Conservation (phyloP, 257 asterid genomes). For the Petrea volubilis region DNA sequence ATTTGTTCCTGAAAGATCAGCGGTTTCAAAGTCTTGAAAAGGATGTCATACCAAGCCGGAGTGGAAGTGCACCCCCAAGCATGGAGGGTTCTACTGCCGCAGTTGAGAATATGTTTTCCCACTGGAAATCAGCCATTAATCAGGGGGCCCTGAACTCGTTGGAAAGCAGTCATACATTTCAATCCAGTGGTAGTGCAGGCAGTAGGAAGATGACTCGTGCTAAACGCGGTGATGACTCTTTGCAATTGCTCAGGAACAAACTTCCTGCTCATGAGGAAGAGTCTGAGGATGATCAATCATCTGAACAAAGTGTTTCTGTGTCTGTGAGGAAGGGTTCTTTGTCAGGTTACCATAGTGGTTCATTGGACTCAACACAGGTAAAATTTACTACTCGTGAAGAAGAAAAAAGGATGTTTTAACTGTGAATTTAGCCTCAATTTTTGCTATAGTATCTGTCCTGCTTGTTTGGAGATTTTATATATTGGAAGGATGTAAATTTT, state of each 20-base stretch:
- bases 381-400: neutral
- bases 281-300: conserved; percentile 41
- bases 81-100: conserved; percentile 53
- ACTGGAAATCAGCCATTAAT: conserved; percentile 17
- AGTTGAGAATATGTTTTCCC: conserved; percentile 32
- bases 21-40: conserved; percentile 34
- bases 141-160: neutral
- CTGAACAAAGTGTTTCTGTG: conserved; percentile 28
- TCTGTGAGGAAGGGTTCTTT: conserved; percentile 27
- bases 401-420: neutral
- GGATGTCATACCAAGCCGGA: conserved; percentile 42
- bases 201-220: neutral
- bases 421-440: neutral
- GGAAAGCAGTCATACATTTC: neutral
- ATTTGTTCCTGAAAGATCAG: conserved; percentile 38
- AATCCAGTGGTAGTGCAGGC: conserved; percentile 8
- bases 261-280: conserved; percentile 48
- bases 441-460: neutral
- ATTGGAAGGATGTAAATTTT: neutral
- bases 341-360: conserved; percentile 14
- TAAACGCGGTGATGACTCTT: conserved; percentile 11
- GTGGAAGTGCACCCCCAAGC: conserved; percentile 64
- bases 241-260: conserved; percentile 19
- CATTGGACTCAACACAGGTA: conserved; percentile 33
- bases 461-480: neutral